phyloP scores from a whole-genome alignment of 2,329 filamentous ascomycete genomes.

The Aureobasidium uvarum region DNA sequence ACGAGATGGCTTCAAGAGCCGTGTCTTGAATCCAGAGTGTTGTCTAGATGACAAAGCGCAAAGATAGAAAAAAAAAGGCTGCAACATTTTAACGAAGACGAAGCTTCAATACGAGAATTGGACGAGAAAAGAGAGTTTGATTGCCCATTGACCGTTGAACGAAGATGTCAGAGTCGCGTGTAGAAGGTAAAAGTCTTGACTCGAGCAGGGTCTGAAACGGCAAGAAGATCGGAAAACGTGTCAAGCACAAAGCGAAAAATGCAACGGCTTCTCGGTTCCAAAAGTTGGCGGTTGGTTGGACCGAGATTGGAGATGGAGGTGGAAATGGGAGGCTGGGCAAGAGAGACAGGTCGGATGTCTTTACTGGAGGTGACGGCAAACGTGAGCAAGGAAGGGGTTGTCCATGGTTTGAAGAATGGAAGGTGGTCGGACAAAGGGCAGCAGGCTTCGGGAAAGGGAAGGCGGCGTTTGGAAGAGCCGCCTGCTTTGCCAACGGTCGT shows the following conservation, averaged over 20 bases:
- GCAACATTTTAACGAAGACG: neutral
- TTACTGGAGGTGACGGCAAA: conserved; percentile 9
- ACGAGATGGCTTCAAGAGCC: neutral
- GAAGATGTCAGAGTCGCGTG: conserved; percentile 6
- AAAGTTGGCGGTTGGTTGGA: neutral
- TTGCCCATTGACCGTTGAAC: conserved; percentile 18
- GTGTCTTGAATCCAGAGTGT: neutral
- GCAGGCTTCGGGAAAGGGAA: neutral
- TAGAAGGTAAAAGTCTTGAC: neutral
- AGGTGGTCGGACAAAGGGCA: neutral
- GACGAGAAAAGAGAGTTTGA: conserved; percentile 16
- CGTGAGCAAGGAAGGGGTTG: neutral
- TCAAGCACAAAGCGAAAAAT: neutral
- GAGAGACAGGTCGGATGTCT: neutral
- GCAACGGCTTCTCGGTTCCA: neutral
- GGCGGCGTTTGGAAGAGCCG: neutral
- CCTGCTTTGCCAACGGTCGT: neutral
- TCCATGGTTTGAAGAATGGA: conserved; percentile 9
- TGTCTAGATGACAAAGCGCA: neutral
- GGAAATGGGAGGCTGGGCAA: neutral
- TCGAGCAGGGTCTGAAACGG: conserved; percentile 15
- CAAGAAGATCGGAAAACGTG: neutral
- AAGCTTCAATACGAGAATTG: neutral
- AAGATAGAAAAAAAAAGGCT: neutral
- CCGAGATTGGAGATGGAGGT: neutral